phyloP scores from a whole-genome alignment of 2,329 filamentous ascomycete genomes.

The Fusarium sacchari region DNA sequence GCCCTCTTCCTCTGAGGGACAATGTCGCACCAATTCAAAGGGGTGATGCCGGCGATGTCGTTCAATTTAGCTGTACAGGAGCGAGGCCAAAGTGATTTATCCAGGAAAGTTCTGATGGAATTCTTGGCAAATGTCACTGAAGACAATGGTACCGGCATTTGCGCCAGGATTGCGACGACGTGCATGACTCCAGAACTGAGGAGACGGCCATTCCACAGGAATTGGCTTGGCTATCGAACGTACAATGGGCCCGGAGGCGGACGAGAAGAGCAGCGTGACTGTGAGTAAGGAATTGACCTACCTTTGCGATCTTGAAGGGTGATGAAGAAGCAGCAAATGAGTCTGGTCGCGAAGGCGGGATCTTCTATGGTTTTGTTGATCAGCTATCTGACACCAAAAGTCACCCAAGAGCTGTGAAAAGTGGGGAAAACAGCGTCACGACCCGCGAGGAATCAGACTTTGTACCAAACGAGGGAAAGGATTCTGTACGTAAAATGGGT shows the following conservation, averaged over 20 bases:
- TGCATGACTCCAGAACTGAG: conserved; percentile 18
- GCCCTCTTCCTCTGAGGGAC: conserved; percentile 15
- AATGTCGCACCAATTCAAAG: conserved; percentile 15
- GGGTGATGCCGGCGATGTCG: not conserved
- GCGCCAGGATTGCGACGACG: conserved; percentile 20
- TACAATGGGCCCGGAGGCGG: conserved; percentile 4
- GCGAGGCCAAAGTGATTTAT: not conserved
- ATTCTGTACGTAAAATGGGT: conserved; percentile 22
- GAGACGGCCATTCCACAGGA: conserved; percentile 9
- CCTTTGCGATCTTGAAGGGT: conserved; percentile 46
- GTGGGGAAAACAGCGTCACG: conserved; percentile 43
- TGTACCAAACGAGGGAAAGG: conserved; percentile 18
- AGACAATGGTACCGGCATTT: conserved; percentile 7
- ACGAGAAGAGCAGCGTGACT: conserved; percentile 6
- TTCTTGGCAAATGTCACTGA: conserved; percentile 29
- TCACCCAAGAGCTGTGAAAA: conserved; percentile 41
- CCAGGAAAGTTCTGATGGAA: not conserved
- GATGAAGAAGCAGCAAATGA: conserved; percentile 44
- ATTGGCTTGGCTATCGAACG: conserved; percentile 20
- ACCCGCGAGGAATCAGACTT: conserved; percentile 37
- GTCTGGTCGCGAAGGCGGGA: conserved; percentile 43
- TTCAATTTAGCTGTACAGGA: conserved; percentile 18
- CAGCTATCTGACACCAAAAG: conserved; percentile 39
- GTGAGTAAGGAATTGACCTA: conserved; percentile 22
- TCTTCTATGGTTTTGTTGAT: conserved; percentile 47